These are phyloP conservation scores for Oehlia diaphana DNA, from an alignment of 192 early-diverging fungal genomes.

Conservation along the genomic window DNA sequence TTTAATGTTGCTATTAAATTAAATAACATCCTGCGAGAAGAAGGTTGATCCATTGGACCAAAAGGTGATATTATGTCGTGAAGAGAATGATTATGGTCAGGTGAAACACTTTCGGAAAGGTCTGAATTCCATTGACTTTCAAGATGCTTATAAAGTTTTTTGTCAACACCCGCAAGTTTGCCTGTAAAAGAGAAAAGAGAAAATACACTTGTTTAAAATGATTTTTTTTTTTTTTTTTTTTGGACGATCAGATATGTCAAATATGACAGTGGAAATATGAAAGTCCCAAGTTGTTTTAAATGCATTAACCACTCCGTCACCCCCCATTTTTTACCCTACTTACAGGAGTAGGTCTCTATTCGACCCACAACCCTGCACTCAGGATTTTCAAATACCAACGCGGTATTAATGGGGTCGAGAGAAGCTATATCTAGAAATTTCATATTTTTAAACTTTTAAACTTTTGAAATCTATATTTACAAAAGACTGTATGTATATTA, in stretches of 20 bases:
- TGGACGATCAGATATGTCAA: not conserved
- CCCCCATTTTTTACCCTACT: slow-evolving; percentile 38
- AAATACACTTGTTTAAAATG: not conserved
- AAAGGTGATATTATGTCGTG: slow-evolving; percentile 78
- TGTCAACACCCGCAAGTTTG: slow-evolving; percentile 91
- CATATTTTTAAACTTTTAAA: slow-evolving; percentile 67
- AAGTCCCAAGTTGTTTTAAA: not conserved
- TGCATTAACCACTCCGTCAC: slow-evolving; percentile 6
- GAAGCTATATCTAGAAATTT: slow-evolving; percentile 84
- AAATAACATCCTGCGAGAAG: slow-evolving; percentile 87
- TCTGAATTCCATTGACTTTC: slow-evolving; percentile 81
- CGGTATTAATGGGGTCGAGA: slow-evolving; percentile 84
- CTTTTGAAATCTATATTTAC: not conserved
- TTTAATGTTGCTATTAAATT: slow-evolving; percentile 96
- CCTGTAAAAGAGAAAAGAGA: slow-evolving; percentile 50
- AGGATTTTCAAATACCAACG: slow-evolving; percentile 79
- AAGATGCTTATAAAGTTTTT: slow-evolving; percentile 86
- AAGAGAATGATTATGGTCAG: slow-evolving; percentile 64
- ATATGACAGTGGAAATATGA: not conserved
- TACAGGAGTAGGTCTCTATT: slow-evolving; percentile 95
- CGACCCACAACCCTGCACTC: slow-evolving; percentile 83
- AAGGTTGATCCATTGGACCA: slow-evolving; percentile 83
- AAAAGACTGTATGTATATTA: not conserved
- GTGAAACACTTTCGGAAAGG: slow-evolving; percentile 60
- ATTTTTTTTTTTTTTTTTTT: not conserved